Evolutionary conservation across 805 yeast genomes (phyloP).

Genomic region (Geotrichum ghanense): DNA sequence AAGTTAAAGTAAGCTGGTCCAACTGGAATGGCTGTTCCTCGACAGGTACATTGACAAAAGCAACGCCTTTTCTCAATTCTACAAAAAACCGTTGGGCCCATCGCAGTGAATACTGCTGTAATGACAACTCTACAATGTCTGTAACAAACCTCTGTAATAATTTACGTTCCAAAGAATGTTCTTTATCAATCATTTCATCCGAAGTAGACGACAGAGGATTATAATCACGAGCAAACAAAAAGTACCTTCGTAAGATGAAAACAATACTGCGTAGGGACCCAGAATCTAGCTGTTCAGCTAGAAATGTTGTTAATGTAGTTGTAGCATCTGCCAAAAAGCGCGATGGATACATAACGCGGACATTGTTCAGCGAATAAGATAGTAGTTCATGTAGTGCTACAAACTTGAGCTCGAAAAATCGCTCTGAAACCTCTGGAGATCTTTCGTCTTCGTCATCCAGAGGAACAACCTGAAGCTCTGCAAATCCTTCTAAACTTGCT

Average conservation of each 20-base stretch:
- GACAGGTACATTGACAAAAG: conserved; percentile 16
- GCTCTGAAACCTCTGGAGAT: conserved; percentile 10
- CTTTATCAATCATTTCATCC: conserved; percentile 32
- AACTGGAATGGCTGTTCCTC: conserved; percentile 22
- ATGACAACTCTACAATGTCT: conserved; percentile 33
- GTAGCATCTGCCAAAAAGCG: conserved; percentile 63
- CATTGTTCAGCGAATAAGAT: conserved; percentile 43
- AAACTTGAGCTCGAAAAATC: conserved; percentile 41
- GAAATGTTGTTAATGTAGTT: conserved; percentile 43
- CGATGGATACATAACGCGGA: conserved; percentile 66
- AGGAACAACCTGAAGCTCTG: conserved; percentile 25
- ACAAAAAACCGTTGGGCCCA: conserved; percentile 24
- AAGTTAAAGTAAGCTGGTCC: conserved; percentile 16
- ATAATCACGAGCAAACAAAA: conserved; percentile 43
- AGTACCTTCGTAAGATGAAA: conserved; percentile 51
- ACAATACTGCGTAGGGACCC: conserved; percentile 25
- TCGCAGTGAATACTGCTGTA: conserved; percentile 21
- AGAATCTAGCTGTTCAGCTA: conserved; percentile 31
- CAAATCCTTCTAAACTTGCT: conserved; percentile 55
- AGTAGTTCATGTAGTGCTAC: conserved; percentile 60
- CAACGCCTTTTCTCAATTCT: conserved; percentile 23
- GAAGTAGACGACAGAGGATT: conserved; percentile 30
- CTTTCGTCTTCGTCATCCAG: conserved; percentile 10
- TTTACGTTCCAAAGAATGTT: conserved; percentile 42
- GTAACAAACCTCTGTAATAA: conserved; percentile 54